phyloP scores from a whole-genome alignment of 2,329 filamentous ascomycete species.

The Teratosphaeria pseudoeucalypti region DNA sequence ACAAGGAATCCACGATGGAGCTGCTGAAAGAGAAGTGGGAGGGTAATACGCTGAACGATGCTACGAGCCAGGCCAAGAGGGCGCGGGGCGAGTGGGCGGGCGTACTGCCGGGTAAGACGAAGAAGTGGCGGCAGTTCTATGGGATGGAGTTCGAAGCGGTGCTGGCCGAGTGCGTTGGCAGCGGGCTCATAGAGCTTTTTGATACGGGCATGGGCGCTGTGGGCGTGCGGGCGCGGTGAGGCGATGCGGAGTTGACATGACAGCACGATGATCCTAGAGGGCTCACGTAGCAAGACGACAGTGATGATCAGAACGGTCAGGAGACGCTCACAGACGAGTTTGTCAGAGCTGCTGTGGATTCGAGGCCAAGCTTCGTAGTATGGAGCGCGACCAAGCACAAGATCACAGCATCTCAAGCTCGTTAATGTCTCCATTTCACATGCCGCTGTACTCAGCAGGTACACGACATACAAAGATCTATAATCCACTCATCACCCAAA shows the following conservation, averaged over 20 bases:
- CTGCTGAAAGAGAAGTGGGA: slow-evolving; percentile 61
- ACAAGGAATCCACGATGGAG: slow-evolving; percentile 52
- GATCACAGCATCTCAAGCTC: too few species aligned
- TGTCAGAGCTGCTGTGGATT: too few species aligned
- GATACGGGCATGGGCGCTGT: slow-evolving; percentile 64
- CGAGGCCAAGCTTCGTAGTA: too few species aligned
- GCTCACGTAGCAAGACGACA: too few species aligned
- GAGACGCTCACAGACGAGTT: too few species aligned
- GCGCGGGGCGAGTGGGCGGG: slow-evolving; percentile 47
- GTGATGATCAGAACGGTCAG: too few species aligned
- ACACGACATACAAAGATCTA: background rate
- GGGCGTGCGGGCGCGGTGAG: slow-evolving; percentile 39
- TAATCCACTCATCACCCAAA: background rate
- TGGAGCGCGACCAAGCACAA: too few species aligned
- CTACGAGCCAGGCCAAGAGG: slow-evolving; percentile 38
- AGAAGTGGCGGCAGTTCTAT: slow-evolving; percentile 61
- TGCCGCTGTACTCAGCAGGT: background rate
- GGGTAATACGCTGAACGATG: slow-evolving; percentile 47
- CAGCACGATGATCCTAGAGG: background rate
- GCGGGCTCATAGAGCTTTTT: slow-evolving; percentile 62
- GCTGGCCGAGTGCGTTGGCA: slow-evolving; percentile 58
- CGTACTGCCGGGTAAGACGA: slow-evolving; percentile 50
- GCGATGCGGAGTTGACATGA: background rate
- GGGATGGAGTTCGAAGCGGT: slow-evolving; percentile 64
- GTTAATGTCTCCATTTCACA: background rate